Base-by-base conservation (phyloP, 768 basidiomycete species). In the Pleurotus giganteus region DNA sequence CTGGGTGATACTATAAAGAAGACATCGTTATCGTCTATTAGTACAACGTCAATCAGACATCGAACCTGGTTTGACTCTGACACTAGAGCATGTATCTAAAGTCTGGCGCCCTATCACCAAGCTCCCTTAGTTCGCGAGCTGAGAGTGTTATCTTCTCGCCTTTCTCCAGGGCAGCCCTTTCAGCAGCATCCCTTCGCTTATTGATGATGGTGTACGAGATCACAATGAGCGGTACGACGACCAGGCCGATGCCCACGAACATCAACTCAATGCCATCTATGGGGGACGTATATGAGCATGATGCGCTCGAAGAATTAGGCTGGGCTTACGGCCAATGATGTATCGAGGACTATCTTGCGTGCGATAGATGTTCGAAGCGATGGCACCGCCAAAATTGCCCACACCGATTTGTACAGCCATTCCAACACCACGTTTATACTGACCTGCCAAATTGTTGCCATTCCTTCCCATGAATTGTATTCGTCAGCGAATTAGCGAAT, bases 401-500 rank as follows among this genome's bases (percentile, higher is more conserved):
- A 86, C 73, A 6, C 83, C 82, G 26, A 87, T 83, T n/a, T 88
- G 82, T 21, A 88, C 51, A 0, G 84, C 85, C 78, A 88, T 82
- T 2, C 82, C 85, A 9, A 85, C 71, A 1, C 74, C 86, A 4
- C 87, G 84, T 63, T 88, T 89, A 64, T 85, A 88, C 56, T 85
- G 84, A 0, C 86, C 86, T 0, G 79, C 69, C 9, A 86, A 71
- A 58, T 89, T 86, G 60, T 84, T 86, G 21, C 81, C 81, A 4
- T 84, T 68, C 86, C 86, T 88, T n/a, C n/a, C n/a, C n/a, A n/a
- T n/a, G n/a, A n/a, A n/a, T n/a, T n/a, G n/a, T 50, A 17, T 19
- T 34, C 32, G 17, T 56, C 23, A 55, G 27, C 21, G 42, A 41
- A 43, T 19, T 37, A 17, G n/a, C 31, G 1, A 23, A 32, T 31